These are phyloP conservation scores for Cryptococcus sp. DNA, from an alignment of 1,284 basidiomycete species.

Conservation along the genomic window DNA sequence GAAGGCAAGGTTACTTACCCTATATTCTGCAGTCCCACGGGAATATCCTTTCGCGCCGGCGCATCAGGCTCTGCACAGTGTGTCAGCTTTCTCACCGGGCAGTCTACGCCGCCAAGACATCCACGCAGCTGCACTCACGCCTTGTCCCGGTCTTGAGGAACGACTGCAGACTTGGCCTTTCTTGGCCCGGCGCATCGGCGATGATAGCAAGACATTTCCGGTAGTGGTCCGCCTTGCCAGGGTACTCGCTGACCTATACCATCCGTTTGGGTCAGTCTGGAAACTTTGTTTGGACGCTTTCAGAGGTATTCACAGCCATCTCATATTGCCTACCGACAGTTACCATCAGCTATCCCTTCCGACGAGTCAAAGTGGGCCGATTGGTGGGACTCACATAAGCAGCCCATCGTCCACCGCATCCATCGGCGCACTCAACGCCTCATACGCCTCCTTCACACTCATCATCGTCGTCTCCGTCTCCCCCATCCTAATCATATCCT, in stretches of 20 bases:
- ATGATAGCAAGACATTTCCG: slow-evolving; percentile 37
- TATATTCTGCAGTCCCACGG: slow-evolving; percentile 48
- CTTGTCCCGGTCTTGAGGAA: slow-evolving; percentile 32
- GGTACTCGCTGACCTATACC: slow-evolving; percentile 28
- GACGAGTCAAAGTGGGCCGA: too few relatives aligned
- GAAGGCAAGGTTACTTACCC: slow-evolving; percentile 30
- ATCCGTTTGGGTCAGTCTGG: background rate
- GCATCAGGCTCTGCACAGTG: slow-evolving; percentile 21
- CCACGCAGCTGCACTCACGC: slow-evolving; percentile 10
- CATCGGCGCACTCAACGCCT: slow-evolving; percentile 34
- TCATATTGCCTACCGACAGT: slow-evolving; percentile 40
- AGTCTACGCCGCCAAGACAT: background rate
- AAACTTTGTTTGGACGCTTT: background rate
- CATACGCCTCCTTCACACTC: slow-evolving; percentile 41
- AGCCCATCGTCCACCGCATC: slow-evolving; percentile 42
- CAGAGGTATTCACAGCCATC: slow-evolving; percentile 32
- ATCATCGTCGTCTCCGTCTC: slow-evolving; percentile 28
- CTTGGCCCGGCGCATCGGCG: slow-evolving; percentile 38
- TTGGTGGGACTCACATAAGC: slow-evolving; percentile 33
- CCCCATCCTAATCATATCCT: slow-evolving; percentile 28
- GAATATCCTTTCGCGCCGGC: slow-evolving; percentile 39
- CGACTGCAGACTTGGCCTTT: slow-evolving; percentile 34
- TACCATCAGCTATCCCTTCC: background rate
- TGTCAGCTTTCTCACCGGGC: background rate
- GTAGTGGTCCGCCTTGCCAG: slow-evolving; percentile 43